These are phyloP conservation scores for Coffea humblotiana DNA, from an alignment of 305 asterid genomes.

Conservation along the genomic window DNA sequence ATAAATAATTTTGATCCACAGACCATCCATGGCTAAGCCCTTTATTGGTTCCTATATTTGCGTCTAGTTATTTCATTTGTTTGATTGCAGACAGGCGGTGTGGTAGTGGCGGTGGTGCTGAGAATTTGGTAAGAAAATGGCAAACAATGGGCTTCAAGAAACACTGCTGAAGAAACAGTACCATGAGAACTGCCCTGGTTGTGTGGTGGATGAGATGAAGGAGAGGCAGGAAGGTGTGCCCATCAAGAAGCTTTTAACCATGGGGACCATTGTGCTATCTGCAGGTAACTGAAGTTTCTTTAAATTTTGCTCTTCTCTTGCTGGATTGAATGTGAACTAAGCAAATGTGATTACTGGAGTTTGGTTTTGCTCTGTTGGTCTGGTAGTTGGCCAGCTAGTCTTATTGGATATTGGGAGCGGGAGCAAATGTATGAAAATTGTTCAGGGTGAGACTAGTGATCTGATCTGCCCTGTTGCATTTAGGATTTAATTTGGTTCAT, in stretches of 20 bases:
- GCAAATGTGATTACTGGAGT: background rate
- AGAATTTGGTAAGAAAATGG: slow-evolving; percentile 7
- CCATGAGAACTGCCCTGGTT: slow-evolving; percentile 63
- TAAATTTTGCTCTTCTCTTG: too few species aligned
- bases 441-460: background rate
- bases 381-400: background rate
- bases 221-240: slow-evolving; percentile 50
- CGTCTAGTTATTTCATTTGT: background rate
- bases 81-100: background rate
- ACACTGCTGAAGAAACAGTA: slow-evolving; percentile 36
- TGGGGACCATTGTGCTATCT: slow-evolving; percentile 64
- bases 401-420: background rate
- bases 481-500: background rate
- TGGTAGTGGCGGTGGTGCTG: background rate
- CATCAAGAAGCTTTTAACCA: slow-evolving; percentile 43
- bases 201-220: slow-evolving; percentile 52
- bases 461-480: background rate
- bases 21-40: background rate
- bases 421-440: background rate
- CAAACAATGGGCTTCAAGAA: slow-evolving; percentile 3
- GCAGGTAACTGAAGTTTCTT: slow-evolving; percentile 32
- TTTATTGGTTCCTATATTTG: background rate
- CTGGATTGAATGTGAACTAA: background rate
- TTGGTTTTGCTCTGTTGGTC: background rate
- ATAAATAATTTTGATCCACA: background rate